Conservation (phyloP, 2,329 filamentous ascomycete genomes). For the Nectriaceae sp. region DNA sequence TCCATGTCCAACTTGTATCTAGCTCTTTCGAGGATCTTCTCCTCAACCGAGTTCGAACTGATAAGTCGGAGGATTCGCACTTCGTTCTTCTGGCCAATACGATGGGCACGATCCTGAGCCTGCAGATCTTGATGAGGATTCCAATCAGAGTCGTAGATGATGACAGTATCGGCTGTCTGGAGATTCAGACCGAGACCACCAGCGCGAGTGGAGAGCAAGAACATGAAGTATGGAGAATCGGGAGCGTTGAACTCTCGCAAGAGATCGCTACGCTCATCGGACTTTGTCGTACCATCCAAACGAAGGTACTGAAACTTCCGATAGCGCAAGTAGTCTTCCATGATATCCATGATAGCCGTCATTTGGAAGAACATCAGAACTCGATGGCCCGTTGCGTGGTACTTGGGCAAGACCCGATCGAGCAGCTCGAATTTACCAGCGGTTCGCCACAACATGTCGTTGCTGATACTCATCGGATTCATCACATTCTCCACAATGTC, state of each 20-base stretch:
- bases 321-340: slow-evolving; percentile 95
- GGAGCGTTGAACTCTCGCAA: slow-evolving; percentile 88
- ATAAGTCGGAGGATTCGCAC: slow-evolving; percentile 95
- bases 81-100: slow-evolving; percentile 99
- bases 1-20: slow-evolving; percentile 99
- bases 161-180: slow-evolving; percentile 97
- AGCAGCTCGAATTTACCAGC: slow-evolving; percentile 96
- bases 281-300: slow-evolving; percentile 95
- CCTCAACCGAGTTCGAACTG: slow-evolving; percentile 94
- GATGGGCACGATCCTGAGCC: slow-evolving; percentile 98
- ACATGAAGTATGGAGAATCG: slow-evolving; percentile 92
- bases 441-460: slow-evolving; percentile 93
- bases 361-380: slow-evolving; percentile 99
- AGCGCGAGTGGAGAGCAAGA: slow-evolving; percentile 96
- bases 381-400: slow-evolving; percentile 86
- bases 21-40: slow-evolving; percentile 96
- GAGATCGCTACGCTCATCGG: slow-evolving; percentile 92
- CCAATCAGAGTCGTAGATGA: slow-evolving; percentile 99
- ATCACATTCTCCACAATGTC: slow-evolving; percentile 98
- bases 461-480: slow-evolving; percentile 85
- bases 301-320: slow-evolving; percentile 84
- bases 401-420: slow-evolving; percentile 91
- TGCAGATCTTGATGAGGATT: slow-evolving; percentile 99
- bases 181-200: slow-evolving; percentile 97
- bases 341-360: slow-evolving; percentile 99